Conservation (phyloP, 306 rosid species). For the Quercus mongolica region DNA sequence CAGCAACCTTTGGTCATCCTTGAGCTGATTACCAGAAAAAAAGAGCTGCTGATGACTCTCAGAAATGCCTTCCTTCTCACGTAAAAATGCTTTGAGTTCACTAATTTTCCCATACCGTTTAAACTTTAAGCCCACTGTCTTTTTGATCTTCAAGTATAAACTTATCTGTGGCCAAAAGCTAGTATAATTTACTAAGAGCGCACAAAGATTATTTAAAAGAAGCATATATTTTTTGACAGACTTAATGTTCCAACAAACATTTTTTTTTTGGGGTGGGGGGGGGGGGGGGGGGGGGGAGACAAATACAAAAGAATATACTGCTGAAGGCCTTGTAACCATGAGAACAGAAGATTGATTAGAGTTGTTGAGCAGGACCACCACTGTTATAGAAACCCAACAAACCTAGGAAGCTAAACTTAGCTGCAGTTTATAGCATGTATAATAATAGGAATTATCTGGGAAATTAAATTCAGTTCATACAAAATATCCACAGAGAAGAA, state of each 20-base stretch:
- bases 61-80: not conserved
- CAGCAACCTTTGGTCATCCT: not conserved
- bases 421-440: too few relatives aligned
- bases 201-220: not conserved
- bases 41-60: slow-evolving; percentile 15
- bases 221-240: too few relatives aligned
- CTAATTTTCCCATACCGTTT: slow-evolving; percentile 3
- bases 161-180: not conserved
- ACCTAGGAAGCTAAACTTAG: too few relatives aligned
- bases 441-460: too few relatives aligned
- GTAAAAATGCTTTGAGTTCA: slow-evolving; percentile 7
- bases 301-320: too few relatives aligned
- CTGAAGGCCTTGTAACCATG: not conserved
- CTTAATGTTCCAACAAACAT: too few relatives aligned
- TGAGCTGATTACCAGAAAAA: not conserved
- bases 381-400: too few relatives aligned
- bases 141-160: not conserved
- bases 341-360: not conserved
- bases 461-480: too few relatives aligned
- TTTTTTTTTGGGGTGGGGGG: too few relatives aligned
- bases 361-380: not conserved
- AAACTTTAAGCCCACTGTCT: not conserved
- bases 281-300: too few relatives aligned
- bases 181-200: not conserved
- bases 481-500: too few relatives aligned